A percentile compares a stretch with the other conserved stretches of the same genome.
Evolutionary conservation across 2,329 filamentous ascomycete genomes (phyloP).

Genomic region (Fusarium oxysporum): DNA sequence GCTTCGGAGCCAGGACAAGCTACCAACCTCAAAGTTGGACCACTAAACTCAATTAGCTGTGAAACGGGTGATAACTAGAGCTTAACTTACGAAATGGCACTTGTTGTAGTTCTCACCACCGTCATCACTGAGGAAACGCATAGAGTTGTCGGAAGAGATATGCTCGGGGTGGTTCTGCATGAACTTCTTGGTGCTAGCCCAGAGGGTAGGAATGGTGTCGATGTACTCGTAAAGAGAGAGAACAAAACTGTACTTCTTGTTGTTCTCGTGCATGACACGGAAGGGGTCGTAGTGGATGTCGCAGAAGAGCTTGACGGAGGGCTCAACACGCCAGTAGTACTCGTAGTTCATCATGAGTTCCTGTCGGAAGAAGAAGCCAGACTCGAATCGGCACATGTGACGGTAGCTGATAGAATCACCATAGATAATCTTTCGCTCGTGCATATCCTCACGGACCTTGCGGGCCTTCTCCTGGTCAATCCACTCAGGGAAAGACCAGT

Average conservation of each 20-base stretch:
- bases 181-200: constrained; percentile 96
- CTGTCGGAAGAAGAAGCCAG: constrained; percentile 99
- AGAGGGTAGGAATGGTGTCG: constrained; percentile 95
- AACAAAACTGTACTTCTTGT: constrained; percentile 98
- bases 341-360: constrained; percentile 94
- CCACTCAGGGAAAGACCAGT: constrained; percentile 97
- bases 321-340: constrained; percentile 99
- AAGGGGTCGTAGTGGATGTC: constrained; percentile 97
- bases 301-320: constrained; percentile 95
- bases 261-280: constrained; percentile 93
- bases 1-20: constrained; percentile 91
- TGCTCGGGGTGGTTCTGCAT: constrained; percentile 92
- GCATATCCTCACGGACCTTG: constrained; percentile 94
- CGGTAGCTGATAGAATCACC: constrained; percentile 96
- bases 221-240: constrained; percentile 96
- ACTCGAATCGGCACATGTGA: constrained; percentile 99
- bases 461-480: constrained; percentile 95
- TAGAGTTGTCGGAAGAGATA: constrained; percentile 83
- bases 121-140: constrained; percentile 93
- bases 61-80: not conserved
- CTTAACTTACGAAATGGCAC: constrained; percentile 86
- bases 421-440: constrained; percentile 94
- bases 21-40: constrained; percentile 99
- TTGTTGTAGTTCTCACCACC: constrained; percentile 93
- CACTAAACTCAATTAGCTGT: constrained; percentile 67